Percentiles rank a stretch among this genome's conserved stretches.
These are phyloP conservation scores for Teratosphaeria gauchensis DNA, from an alignment of 2,329 filamentous ascomycete genomes.

Conservation along the genomic window DNA sequence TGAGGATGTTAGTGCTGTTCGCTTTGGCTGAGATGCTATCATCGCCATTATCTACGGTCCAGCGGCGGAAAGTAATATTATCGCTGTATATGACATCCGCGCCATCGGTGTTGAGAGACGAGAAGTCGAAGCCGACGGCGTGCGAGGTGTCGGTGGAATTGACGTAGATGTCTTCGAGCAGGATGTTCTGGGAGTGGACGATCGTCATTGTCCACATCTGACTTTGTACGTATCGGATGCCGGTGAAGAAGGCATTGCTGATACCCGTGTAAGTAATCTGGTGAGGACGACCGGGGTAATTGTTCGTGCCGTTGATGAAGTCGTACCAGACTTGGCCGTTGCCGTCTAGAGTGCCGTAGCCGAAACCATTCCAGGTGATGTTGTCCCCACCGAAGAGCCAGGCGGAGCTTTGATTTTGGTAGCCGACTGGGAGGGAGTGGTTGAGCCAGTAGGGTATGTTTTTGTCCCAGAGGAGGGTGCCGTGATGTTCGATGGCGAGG, in stretches of 20 bases:
- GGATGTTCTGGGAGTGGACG: neutral
- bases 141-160: neutral
- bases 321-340: neutral
- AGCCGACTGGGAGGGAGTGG: constrained; percentile 42
- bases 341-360: neutral
- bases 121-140: neutral
- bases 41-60: neutral
- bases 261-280: neutral
- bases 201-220: neutral
- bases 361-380: neutral
- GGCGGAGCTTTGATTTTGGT: constrained; percentile 47
- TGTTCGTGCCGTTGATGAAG: neutral
- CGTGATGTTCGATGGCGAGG: constrained; percentile 39
- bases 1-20: neutral
- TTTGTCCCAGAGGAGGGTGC: constrained; percentile 36
- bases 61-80: neutral
- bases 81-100: neutral
- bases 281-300: neutral
- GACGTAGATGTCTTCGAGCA: neutral
- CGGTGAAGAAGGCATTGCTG: neutral
- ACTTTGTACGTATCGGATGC: neutral
- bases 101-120: neutral
- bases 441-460: constrained; percentile 44
- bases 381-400: constrained; percentile 34
- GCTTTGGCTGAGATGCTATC: neutral